Evolutionary conservation across 2,329 filamentous ascomycete genomes (phyloP), one percentile per base, ranked within the genome.

Genomic region (Fusarium sp.): DNA sequence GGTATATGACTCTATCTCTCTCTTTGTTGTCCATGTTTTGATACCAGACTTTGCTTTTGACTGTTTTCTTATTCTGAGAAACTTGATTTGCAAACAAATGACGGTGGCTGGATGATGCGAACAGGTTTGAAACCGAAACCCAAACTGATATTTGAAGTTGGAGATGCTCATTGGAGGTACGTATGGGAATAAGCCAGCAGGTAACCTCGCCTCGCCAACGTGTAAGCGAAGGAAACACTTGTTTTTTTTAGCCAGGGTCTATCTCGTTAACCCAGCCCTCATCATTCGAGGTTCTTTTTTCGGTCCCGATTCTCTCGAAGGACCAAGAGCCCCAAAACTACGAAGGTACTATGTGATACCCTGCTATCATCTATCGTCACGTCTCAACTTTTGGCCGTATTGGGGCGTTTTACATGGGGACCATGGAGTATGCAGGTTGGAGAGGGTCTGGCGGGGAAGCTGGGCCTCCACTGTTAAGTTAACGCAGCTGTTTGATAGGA

Each of bases 391-490:
- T 36, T 56, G 49, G 39, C 51, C 42, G 21, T 58, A 42, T 58
- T 63, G 63, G 47, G 48, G 36, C 39, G 55, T 49, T 61, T 68
- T 43, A 45, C 46, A 65, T 57, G 65, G 54, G 50, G 42, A 48
- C 40, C 53, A 58, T 54, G 59, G 39, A 59, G 40, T 31, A 63
- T 66, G 62, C 47, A 66, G 46, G 33, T 58, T 45, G 56, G 25
- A 63, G 43, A 66, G 60, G 66, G 52, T 54, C 66, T 51, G 56
- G 61, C 67, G 67, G 67, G 67, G 67, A 66, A 69, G 52, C 61
- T 63, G 46, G 57, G 45, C 41, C 48, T 70, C 67, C 63, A 70
- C 66, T 69, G 66, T 69, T 69, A 69, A 69, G 66, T 29, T 35
- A 3, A 39, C 25, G 42, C 48, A 37, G 54, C 51, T 36, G 25